Conservation (phyloP, 2,329 filamentous ascomycete species). For the Calonectria honghensis region DNA sequence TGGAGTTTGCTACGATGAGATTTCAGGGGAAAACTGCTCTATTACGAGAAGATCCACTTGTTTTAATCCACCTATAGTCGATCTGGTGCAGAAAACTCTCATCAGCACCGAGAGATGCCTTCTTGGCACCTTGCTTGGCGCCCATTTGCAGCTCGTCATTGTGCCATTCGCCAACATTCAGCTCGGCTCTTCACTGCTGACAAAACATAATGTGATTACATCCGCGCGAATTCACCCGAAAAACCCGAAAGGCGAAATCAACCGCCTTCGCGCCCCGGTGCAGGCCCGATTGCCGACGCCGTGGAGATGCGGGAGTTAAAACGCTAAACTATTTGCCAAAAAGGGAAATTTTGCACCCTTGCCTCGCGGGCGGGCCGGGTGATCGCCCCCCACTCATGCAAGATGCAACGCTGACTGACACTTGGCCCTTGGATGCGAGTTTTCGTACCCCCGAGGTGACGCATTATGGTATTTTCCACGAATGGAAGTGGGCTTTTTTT, state of each 20-base stretch:
- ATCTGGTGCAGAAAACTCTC: background rate
- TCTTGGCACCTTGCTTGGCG: background rate
- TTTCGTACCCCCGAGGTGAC: slow-evolving; percentile 7
- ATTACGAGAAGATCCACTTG: background rate
- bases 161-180: background rate
- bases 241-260: background rate
- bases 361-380: background rate
- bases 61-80: background rate
- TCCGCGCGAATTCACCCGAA: background rate
- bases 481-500: background rate
- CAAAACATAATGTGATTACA: background rate
- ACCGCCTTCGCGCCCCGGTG: background rate
- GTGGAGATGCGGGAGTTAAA: slow-evolving; percentile 4
- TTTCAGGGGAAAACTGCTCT: background rate
- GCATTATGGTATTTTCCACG: background rate
- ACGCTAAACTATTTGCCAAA: slow-evolving; percentile 23
- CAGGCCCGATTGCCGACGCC: slow-evolving; percentile 13
- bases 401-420: slow-evolving; percentile 28
- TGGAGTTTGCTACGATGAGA: background rate
- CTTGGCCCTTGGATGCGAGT: background rate
- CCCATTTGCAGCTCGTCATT: background rate
- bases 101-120: background rate
- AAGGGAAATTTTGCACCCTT: slow-evolving; percentile 24
- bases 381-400: slow-evolving; percentile 2
- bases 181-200: background rate